phyloP scores from a whole-genome alignment of 805 yeast species.

The Scheffersomyces amazonensis region DNA sequence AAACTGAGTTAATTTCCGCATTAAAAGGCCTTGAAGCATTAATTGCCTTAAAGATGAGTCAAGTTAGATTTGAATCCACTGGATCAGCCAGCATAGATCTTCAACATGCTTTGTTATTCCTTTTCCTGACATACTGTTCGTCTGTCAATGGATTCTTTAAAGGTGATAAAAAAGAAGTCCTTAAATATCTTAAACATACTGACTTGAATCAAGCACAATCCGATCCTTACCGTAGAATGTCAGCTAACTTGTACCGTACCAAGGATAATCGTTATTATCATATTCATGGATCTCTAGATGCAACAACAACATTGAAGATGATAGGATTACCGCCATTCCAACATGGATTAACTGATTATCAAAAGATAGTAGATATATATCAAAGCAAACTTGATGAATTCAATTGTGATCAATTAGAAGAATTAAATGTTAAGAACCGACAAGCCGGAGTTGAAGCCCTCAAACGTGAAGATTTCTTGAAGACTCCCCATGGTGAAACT shows the following conservation, averaged over 20 bases:
- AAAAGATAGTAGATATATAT: constrained; percentile 16
- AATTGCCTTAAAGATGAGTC: constrained; percentile 13
- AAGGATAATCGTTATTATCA: constrained; percentile 26
- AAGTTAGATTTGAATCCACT: constrained; percentile 12
- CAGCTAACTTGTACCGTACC: constrained; percentile 30
- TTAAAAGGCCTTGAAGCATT: constrained; percentile 20
- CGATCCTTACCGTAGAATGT: constrained; percentile 23
- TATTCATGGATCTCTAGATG: constrained; percentile 31
- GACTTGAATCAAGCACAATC: constrained; percentile 9
- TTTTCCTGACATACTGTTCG: constrained; percentile 28
- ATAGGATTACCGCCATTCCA: constrained; percentile 25
- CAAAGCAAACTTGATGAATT: constrained; percentile 19
- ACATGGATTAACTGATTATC: constrained; percentile 19
- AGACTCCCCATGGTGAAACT: constrained; percentile 25
- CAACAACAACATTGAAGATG: constrained; percentile 26
- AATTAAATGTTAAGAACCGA: constrained; percentile 18
- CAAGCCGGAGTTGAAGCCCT: constrained; percentile 32
- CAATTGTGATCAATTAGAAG: constrained; percentile 23
- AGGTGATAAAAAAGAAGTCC: constrained; percentile 15
- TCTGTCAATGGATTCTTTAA: constrained; percentile 26
- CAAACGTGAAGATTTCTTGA: constrained; percentile 22
- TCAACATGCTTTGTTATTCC: constrained; percentile 25
- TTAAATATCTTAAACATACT: constrained; percentile 7
- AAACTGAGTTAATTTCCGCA: constrained; percentile 20
- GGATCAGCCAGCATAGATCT: constrained; percentile 11